Evolutionary conservation across 805 yeast genomes (phyloP), one percentile per base, ranked within the genome.

Genomic region (Pichia eremophila): DNA sequence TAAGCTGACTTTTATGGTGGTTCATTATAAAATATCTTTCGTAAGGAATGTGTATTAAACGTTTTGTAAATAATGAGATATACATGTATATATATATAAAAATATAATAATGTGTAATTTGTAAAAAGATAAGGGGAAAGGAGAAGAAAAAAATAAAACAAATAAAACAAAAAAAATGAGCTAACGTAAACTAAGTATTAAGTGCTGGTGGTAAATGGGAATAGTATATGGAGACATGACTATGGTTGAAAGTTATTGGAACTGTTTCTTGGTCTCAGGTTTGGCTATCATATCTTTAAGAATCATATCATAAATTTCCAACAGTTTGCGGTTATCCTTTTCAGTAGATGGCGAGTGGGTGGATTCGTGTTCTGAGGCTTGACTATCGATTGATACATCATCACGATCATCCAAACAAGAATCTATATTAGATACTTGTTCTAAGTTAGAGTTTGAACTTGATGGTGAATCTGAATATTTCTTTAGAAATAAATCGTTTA

Each of bases 261-360:
- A 10, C 31, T 27, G 12, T 14, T 22, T 25, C 12, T 14, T 29
- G 25, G 12, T 9, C 11, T 39, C 18, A 3, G n/a, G 11, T 39
- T 39, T 39, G 32, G n/a, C 4, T 7, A n/a, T 9, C 31, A 34
- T 15, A 34, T 62, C 62, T 11, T 49, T 51, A 34, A 62, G 47
- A 34, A 61, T 57, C 4, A 49, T 48, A 46, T 62, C 63, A 40
- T 61, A 61, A 17, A 58, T 54, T 42, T 51, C 42, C 19, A 48
- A 27, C 28, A 54, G 45, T 14, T 47, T 48, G 1, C 22, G 27
- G 28, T 51, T 43, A 1, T 41, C 52, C 10, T 43, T 44, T 27
- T 32, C 28, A 22, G 14, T 5, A 28, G 36, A 39, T 18, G 37
- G 15, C 22, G 25, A 34, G n/a, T 37, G 38, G 2, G 31, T 12